phyloP scores from a whole-genome alignment of 2,329 filamentous ascomycete genomes.

The Blastomyces gilchristii region DNA sequence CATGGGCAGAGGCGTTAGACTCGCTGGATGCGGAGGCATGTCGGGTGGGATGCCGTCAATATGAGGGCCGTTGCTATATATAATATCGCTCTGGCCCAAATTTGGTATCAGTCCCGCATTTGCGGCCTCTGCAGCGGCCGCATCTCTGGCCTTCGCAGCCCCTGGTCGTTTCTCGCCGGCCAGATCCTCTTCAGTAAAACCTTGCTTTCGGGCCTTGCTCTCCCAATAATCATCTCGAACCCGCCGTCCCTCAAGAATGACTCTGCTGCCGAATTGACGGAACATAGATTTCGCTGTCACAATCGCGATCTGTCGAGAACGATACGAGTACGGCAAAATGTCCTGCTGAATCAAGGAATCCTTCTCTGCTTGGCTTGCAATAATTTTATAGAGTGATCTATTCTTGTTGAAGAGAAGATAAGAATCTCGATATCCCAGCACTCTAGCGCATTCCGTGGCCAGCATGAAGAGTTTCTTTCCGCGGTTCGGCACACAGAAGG shows the following conservation, averaged over 20 bases:
- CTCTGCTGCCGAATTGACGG: constrained; percentile 88
- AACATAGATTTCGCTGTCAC: constrained; percentile 98
- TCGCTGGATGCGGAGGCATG: constrained; percentile 57
- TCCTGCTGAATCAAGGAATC: constrained; percentile 92
- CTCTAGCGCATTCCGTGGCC: constrained; percentile 89
- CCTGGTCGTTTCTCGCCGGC: constrained; percentile 94
- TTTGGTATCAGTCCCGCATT: constrained; percentile 49
- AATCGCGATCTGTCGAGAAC: constrained; percentile 96
- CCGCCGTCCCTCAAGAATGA: constrained; percentile 78
- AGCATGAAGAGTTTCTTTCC: constrained; percentile 97
- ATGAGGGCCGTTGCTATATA: constrained; percentile 64
- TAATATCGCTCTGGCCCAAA: constrained; percentile 70
- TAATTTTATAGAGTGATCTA: constrained; percentile 91
- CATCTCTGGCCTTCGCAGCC: constrained; percentile 77
- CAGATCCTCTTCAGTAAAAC: constrained; percentile 92
- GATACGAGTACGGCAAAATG: constrained; percentile 91
- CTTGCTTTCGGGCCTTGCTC: constrained; percentile 90
- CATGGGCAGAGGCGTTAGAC: constrained; percentile 65
- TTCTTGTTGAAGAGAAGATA: constrained; percentile 99
- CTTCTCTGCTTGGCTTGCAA: constrained; percentile 90
- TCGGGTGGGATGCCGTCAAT: constrained; percentile 61
- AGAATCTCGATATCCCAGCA: constrained; percentile 91
- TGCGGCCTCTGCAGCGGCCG: constrained; percentile 56
- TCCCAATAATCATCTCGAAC: constrained; percentile 99
- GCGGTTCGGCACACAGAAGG: constrained; percentile 82